A percentile compares a stretch with the other conserved stretches of the same genome.
Conservation (phyloP, 805 yeast genomes). For the Candida sonorensis region DNA sequence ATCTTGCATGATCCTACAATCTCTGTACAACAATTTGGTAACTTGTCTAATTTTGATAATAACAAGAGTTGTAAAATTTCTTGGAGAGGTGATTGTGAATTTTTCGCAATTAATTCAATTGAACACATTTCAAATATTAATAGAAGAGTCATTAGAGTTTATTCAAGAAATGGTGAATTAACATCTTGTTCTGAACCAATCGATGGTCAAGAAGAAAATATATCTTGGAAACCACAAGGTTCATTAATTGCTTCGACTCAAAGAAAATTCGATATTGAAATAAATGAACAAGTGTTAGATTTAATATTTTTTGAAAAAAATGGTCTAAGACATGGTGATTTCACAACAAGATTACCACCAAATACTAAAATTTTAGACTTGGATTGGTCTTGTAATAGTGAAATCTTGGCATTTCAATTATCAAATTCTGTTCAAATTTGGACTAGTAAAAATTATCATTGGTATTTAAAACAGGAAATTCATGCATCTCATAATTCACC, state of each 20-base stretch:
- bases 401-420: slow-evolving; percentile 65
- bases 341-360: slow-evolving; percentile 56
- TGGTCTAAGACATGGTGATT: slow-evolving; percentile 88
- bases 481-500: slow-evolving; percentile 24
- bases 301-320: slow-evolving; percentile 86
- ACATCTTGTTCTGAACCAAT: slow-evolving; percentile 87
- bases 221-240: slow-evolving; percentile 92
- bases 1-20: slow-evolving; percentile 83
- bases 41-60: slow-evolving; percentile 48
- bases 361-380: slow-evolving; percentile 42
- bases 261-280: slow-evolving; percentile 48
- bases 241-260: slow-evolving; percentile 78
- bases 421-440: slow-evolving; percentile 68
- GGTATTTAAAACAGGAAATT: slow-evolving; percentile 88
- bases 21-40: slow-evolving; percentile 65
- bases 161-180: slow-evolving; percentile 69
- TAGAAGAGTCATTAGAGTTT: slow-evolving; percentile 80
- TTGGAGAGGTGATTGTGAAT: slow-evolving; percentile 97
- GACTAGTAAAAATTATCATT: slow-evolving; percentile 89
- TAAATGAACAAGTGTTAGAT: slow-evolving; percentile 38
- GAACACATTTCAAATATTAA: slow-evolving; percentile 40
- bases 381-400: slow-evolving; percentile 79
- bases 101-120: slow-evolving; percentile 58
- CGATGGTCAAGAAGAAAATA: slow-evolving; percentile 64
- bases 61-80: slow-evolving; percentile 46